Base-by-base conservation (phyloP, 768 basidiomycete genomes). In the Suillus fuscotomentosus region DNA sequence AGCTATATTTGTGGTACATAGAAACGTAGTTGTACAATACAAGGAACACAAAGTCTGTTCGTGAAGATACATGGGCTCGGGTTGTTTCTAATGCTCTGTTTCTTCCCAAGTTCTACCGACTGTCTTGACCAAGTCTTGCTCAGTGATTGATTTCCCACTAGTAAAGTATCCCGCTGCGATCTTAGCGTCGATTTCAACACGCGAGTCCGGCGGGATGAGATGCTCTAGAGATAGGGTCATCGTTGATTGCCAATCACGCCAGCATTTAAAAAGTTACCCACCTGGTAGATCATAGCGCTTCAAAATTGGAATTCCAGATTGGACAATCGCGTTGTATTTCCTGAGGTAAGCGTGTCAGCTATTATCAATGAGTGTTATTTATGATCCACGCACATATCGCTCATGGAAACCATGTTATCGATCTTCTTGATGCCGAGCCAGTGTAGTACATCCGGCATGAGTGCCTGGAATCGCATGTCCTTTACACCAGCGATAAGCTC, bases 141-240 rank as follows among this genome's bases (percentile, higher is more conserved):
- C 84, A 0, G 87, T 88, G 48, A 96, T 73, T 70, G 89, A 81
- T 76, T 91, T 91, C 3, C 88, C 89, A 66, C 84, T 90, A 38
- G 91, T 88, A 78, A 93, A 97, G 75, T 98, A 99, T 9, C 95
- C 96, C 5, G 93, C 89, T 13, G 93, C 92, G 69, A 95, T 95
- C 85, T 97, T 98, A 42, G 96, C 96, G 68, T 97, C 94, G 67
- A 97, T 97, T 80, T 98, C 96, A 34, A 98, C 96, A 17, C 88
- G 86, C 50, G 91, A 91, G 76, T 95, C 92, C 42, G 90, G 91
- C 0, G 94, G 95, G 67, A 97, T 92, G 63, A 97, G 86, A 67
- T 97, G 85, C 60, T 93, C 93, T 86, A 64, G 15, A 13, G 24
- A 50, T 3, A 48, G 10, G 22, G 66, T 8, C 56, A 27, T 42